Percentiles rank a stretch among this genome's conserved stretches.
Evolutionary conservation across 225 moss, liverwort and hornwort species (phyloP).

Genomic region (Polytrichum formosum): DNA sequence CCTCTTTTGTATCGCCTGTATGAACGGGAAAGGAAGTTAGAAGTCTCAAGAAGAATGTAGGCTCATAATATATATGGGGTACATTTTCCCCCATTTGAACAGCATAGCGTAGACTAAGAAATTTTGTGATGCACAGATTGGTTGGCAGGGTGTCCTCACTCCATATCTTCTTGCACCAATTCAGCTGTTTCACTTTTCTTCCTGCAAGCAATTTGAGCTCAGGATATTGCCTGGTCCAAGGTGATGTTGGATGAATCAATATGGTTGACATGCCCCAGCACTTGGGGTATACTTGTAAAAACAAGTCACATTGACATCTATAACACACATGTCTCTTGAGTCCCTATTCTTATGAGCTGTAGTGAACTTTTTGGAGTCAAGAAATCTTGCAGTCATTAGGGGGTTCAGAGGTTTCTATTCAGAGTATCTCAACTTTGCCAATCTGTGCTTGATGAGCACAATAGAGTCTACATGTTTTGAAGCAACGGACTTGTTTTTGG

Average conservation of each 20-base stretch:
- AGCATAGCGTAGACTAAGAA: neutral
- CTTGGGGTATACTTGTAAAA: too few species aligned
- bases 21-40: conserved; percentile 67
- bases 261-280: too few species aligned
- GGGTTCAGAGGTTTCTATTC: too few species aligned
- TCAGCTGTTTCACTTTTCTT: neutral
- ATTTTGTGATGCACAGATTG: neutral
- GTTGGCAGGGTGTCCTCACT: neutral
- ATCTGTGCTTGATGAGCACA: too few species aligned
- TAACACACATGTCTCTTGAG: too few species aligned
- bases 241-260: neutral
- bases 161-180: conserved; percentile 1
- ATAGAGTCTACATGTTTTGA: too few species aligned
- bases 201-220: conserved; percentile 10
- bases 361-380: too few species aligned
- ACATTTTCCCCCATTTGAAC: conserved; percentile 20
- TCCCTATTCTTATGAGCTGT: too few species aligned
- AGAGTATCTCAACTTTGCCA: too few species aligned
- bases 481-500: too few species aligned
- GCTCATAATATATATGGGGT: conserved; percentile 1
- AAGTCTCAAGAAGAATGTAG: conserved; percentile 45
- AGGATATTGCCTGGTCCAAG: conserved; percentile 3
- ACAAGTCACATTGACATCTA: too few species aligned
- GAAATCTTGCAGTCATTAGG: too few species aligned
- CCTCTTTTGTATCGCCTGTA: conserved; percentile 78